A percentile compares a stretch with the other conserved stretches of the same genome.
Evolutionary conservation across 495 filamentous ascomycete genomes (phyloP).

Genomic region (Elaphomyces granulatus): DNA sequence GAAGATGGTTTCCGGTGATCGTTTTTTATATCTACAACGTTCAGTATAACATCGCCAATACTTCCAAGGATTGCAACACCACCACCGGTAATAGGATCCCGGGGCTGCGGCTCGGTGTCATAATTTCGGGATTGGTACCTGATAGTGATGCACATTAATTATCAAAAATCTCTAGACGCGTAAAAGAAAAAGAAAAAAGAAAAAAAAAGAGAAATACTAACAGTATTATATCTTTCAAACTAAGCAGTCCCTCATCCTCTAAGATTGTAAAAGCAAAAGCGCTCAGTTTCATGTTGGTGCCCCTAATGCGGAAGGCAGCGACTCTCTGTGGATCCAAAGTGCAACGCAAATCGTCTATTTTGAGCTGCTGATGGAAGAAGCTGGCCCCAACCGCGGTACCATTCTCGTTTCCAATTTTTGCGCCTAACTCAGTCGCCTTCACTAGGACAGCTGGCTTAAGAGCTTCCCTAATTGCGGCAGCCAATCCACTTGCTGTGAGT

Average conservation of each 20-base stretch:
- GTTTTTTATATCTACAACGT: constrained; percentile 65
- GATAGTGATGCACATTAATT: no score
- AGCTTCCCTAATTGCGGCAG: constrained; percentile 44
- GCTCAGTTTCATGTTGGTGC: constrained; percentile 48
- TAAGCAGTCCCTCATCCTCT: constrained; percentile 43
- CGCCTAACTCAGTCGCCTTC: constrained; percentile 43
- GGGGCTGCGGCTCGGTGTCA: constrained; percentile 55
- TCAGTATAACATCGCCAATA: constrained; percentile 60
- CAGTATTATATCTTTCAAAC: constrained; percentile 54
- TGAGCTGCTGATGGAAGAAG: constrained; percentile 55
- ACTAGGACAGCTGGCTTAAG: constrained; percentile 40
- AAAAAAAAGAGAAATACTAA: constrained; percentile 21
- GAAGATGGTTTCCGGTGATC: no score
- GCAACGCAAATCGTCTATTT: constrained; percentile 47
- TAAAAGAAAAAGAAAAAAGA: constrained; percentile 8
- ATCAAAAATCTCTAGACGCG: no score
- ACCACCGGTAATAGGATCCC: constrained; percentile 56
- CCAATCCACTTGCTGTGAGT: constrained; percentile 47
- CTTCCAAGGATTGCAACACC: constrained; percentile 64
- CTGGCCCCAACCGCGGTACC: constrained; percentile 49
- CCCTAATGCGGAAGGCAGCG: constrained; percentile 57
- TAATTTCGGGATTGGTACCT: constrained; percentile 56
- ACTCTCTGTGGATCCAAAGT: constrained; percentile 45
- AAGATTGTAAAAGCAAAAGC: constrained; percentile 53
- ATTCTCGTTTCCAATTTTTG: constrained; percentile 47